A percentile compares a stretch with the other conserved stretches of the same genome.
Evolutionary conservation across 306 rosid genomes (phyloP).

Genomic region (Coriaria nepalensis): DNA sequence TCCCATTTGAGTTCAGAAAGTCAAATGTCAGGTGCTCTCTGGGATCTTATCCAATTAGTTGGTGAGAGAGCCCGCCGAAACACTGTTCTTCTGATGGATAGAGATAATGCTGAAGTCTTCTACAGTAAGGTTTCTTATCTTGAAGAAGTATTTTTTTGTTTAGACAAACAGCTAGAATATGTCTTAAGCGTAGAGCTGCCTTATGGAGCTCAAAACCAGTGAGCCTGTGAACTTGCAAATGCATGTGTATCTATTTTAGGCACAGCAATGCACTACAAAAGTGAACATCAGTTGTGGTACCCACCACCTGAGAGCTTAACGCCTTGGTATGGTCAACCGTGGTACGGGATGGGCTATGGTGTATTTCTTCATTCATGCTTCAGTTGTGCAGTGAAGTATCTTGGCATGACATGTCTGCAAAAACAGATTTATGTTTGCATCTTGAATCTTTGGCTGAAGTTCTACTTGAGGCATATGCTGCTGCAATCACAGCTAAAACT

Average conservation of each 20-base stretch:
- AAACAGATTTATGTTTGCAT: slow-evolving; percentile 49
- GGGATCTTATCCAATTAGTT: slow-evolving; percentile 92
- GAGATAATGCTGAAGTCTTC: slow-evolving; percentile 94
- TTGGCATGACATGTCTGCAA: slow-evolving; percentile 45
- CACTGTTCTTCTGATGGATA: slow-evolving; percentile 92
- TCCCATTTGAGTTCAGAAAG: slow-evolving; percentile 33
- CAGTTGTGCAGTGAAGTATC: slow-evolving; percentile 57
- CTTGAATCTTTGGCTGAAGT: slow-evolving; percentile 70
- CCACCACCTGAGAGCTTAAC: slow-evolving; percentile 88
- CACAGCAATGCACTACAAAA: slow-evolving; percentile 55
- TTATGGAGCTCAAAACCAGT: slow-evolving; percentile 48
- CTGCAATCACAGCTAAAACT: slow-evolving; percentile 76
- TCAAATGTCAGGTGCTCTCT: slow-evolving; percentile 75
- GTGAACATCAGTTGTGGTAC: slow-evolving; percentile 78
- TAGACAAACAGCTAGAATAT: slow-evolving; percentile 69
- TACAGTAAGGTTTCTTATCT: slow-evolving; percentile 94
- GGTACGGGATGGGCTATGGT: slow-evolving; percentile 79
- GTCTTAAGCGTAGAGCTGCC: slow-evolving; percentile 57
- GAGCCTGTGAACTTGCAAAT: slow-evolving; percentile 86
- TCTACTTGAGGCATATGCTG: slow-evolving; percentile 75
- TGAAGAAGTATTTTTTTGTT: slow-evolving; percentile 68
- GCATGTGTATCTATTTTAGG: slow-evolving; percentile 61
- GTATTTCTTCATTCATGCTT: slow-evolving; percentile 56
- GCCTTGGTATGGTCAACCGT: slow-evolving; percentile 86
- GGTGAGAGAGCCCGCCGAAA: slow-evolving; percentile 85